These are phyloP conservation scores for Xylariaceae sp. DNA, from an alignment of 2,329 filamentous ascomycete species.

Conservation along the genomic window DNA sequence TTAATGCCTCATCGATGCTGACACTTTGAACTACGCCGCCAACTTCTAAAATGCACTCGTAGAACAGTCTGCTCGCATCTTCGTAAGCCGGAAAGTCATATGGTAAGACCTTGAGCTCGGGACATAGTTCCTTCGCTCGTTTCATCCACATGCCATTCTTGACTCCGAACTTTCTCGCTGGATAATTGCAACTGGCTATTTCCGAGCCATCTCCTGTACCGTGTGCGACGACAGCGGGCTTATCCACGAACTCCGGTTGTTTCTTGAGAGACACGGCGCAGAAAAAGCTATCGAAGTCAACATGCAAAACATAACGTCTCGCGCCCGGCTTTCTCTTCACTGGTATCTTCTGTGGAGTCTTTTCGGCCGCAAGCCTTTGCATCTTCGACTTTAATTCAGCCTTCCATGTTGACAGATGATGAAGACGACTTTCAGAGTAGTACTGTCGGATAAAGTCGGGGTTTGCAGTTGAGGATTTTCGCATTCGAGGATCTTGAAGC, in stretches of 20 bases:
- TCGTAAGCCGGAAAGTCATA: slow-evolving; percentile 97
- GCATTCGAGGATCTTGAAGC: slow-evolving; percentile 75
- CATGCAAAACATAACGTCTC: slow-evolving; percentile 82
- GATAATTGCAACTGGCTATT: slow-evolving; percentile 96
- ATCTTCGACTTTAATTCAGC: slow-evolving; percentile 85
- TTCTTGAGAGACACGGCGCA: slow-evolving; percentile 83
- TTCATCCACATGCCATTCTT: slow-evolving; percentile 99
- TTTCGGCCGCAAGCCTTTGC: slow-evolving; percentile 72
- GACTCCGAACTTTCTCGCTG: slow-evolving; percentile 76
- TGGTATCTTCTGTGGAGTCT: slow-evolving; percentile 41
- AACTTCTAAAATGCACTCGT: slow-evolving; percentile 72
- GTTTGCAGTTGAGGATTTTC: slow-evolving; percentile 86
- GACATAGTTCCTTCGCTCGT: slow-evolving; percentile 72
- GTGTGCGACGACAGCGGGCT: slow-evolving; percentile 85
- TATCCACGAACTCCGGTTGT: slow-evolving; percentile 67
- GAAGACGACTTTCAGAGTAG: slow-evolving; percentile 89
- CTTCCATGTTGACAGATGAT: slow-evolving; percentile 96
- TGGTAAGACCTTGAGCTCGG: slow-evolving; percentile 80
- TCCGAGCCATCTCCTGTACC: slow-evolving; percentile 80
- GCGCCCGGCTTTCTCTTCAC: slow-evolving; percentile 54
- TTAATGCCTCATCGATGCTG: slow-evolving; percentile 88
- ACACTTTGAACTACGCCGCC: slow-evolving; percentile 90
- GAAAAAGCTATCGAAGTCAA: slow-evolving; percentile 98
- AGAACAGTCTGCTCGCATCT: slow-evolving; percentile 82
- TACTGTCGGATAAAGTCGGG: slow-evolving; percentile 92